Evolutionary conservation across 2,329 filamentous ascomycete species (phyloP).

Genomic region (Fusarium zealandicum): DNA sequence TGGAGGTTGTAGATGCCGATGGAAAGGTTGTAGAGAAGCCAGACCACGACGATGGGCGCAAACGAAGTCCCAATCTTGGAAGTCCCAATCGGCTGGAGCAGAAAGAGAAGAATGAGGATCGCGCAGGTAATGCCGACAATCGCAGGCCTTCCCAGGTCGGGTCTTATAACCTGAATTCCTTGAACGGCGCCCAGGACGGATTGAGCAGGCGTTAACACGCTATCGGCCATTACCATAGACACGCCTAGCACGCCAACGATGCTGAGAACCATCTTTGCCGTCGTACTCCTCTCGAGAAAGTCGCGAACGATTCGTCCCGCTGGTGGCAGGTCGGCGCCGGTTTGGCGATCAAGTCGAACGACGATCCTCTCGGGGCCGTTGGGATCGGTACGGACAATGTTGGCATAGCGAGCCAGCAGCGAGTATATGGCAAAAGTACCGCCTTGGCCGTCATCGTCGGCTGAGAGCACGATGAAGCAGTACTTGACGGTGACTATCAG

Average conservation of each 20-base stretch:
- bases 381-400: conserved; percentile 67
- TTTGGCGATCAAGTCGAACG: conserved; percentile 65
- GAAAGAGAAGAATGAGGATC: conserved; percentile 69
- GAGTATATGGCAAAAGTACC: conserved; percentile 74
- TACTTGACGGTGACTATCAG: conserved; percentile 76
- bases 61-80: conserved; percentile 66
- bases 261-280: conserved; percentile 63
- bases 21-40: conserved; percentile 68
- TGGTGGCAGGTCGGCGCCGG: conserved; percentile 61
- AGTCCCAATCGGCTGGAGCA: conserved; percentile 70
- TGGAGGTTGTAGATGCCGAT: conserved; percentile 70
- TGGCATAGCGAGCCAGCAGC: conserved; percentile 64
- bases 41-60: conserved; percentile 71
- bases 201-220: conserved; percentile 73
- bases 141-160: conserved; percentile 61
- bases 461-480: conserved; percentile 68
- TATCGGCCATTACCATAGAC: conserved; percentile 71
- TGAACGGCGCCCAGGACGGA: conserved; percentile 75
- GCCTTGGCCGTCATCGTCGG: conserved; percentile 75
- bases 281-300: conserved; percentile 63
- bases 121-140: conserved; percentile 70
- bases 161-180: conserved; percentile 64
- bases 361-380: conserved; percentile 55
- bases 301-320: conserved; percentile 61
- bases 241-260: conserved; percentile 70